Evolutionary conservation across 805 yeast genomes (phyloP).

Genomic region (Saccharomycopsis fermentans): DNA sequence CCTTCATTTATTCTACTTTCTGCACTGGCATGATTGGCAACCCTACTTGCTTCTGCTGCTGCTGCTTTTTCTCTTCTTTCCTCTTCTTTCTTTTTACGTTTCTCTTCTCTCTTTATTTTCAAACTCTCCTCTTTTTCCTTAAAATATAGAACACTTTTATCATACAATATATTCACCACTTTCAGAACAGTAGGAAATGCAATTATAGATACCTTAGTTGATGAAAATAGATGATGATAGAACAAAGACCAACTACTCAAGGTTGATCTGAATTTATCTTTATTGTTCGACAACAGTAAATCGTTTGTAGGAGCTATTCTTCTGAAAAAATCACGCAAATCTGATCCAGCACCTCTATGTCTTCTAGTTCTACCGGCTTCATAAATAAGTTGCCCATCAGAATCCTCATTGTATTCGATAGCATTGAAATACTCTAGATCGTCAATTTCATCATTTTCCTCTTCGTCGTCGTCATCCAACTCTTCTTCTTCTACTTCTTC

Average conservation of each 20-base stretch:
- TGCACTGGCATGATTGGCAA: slow-evolving; percentile 23
- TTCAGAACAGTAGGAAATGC: slow-evolving; percentile 30
- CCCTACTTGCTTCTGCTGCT: slow-evolving; percentile 23
- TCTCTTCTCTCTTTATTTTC: slow-evolving; percentile 23
- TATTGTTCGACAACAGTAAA: background rate
- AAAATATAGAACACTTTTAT: slow-evolving; percentile 29
- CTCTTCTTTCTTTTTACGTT: slow-evolving; percentile 19
- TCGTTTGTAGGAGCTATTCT: background rate
- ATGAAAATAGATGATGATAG: slow-evolving; percentile 12
- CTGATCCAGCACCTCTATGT: background rate
- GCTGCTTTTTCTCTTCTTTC: slow-evolving; percentile 21
- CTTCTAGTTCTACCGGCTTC: background rate
- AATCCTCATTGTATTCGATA: background rate
- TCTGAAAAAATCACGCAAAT: background rate
- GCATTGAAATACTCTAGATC: background rate
- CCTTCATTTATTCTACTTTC: slow-evolving; percentile 25
- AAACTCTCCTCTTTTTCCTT: background rate
- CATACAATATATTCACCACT: slow-evolving; percentile 39
- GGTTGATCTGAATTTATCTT: background rate
- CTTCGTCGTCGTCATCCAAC: background rate
- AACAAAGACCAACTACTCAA: background rate
- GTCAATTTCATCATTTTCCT: background rate
- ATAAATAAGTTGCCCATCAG: background rate
- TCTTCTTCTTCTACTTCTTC: background rate
- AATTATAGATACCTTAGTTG: background rate